phyloP scores from a whole-genome alignment of 2,329 filamentous ascomycete genomes.

The Beauveria bassiana region DNA sequence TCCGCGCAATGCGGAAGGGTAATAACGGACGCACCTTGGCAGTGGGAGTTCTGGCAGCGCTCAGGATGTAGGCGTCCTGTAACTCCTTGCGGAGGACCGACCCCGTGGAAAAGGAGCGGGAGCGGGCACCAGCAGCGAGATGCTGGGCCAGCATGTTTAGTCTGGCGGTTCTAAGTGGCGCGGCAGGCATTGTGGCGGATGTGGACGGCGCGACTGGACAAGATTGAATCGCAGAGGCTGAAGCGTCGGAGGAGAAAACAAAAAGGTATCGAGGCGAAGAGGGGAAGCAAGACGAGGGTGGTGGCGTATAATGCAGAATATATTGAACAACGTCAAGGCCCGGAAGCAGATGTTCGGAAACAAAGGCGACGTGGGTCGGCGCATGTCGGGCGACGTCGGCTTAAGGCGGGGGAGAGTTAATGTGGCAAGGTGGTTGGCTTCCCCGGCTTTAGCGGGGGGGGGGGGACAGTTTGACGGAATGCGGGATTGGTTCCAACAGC shows the following conservation, averaged over 20 bases:
- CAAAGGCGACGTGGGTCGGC: conserved; percentile 6
- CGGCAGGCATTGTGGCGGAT: conserved; percentile 21
- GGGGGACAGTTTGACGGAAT: background rate
- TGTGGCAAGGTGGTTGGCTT: background rate
- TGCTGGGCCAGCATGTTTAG: conserved; percentile 30
- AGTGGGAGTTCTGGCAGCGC: conserved; percentile 81
- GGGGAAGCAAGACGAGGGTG: conserved; percentile 5
- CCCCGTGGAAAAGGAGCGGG: conserved; percentile 39
- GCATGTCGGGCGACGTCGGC: conserved; percentile 30
- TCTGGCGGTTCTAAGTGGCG: conserved; percentile 28
- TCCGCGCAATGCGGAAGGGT: no score
- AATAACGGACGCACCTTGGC: conserved; percentile 56
- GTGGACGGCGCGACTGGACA: background rate
- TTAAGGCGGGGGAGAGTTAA: conserved; percentile 22
- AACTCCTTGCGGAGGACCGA: conserved; percentile 54
- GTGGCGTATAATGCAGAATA: conserved; percentile 5
- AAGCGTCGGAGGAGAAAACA: background rate
- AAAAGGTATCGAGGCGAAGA: background rate
- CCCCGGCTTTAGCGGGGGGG: background rate
- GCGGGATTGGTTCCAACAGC: background rate
- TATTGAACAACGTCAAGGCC: background rate
- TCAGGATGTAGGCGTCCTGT: conserved; percentile 88
- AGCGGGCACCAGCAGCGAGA: conserved; percentile 25
- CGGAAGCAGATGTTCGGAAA: conserved; percentile 7
- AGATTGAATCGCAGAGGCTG: conserved; percentile 3